These are phyloP conservation scores for Pythium biforme DNA, from an alignment of 352 stramenopile genomes.

Conservation along the genomic window DNA sequence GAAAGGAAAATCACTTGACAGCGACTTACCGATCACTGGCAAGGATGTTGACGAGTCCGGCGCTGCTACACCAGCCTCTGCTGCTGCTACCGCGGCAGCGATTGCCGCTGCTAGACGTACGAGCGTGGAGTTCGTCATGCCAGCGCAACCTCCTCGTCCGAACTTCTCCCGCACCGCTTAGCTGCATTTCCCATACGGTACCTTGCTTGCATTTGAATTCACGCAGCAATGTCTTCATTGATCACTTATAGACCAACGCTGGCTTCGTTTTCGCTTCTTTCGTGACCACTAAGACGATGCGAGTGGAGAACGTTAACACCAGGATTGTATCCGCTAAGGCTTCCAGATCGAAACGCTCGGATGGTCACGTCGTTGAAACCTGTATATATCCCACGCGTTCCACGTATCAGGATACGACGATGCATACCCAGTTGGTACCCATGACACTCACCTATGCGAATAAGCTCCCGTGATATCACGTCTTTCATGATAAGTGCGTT, in stretches of 20 bases:
- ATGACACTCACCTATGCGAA: slow-evolving; percentile 10
- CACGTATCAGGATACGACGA: too few species aligned
- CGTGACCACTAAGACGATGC: neutral
- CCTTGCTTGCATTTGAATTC: slow-evolving; percentile 1
- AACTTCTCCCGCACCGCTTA: slow-evolving; percentile 27
- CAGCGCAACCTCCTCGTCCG: slow-evolving; percentile 12
- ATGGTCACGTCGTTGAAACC: slow-evolving; percentile 56
- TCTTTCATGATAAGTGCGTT: neutral
- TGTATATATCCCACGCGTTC: too few species aligned
- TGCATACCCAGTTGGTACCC: neutral
- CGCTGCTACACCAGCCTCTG: neutral
- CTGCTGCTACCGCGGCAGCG: neutral
- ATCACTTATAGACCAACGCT: neutral
- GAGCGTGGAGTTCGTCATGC: slow-evolving; percentile 25
- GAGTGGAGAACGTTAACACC: slow-evolving; percentile 19
- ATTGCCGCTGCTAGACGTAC: slow-evolving; percentile 8
- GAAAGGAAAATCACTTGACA: slow-evolving; percentile 30
- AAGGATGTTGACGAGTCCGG: slow-evolving; percentile 3
- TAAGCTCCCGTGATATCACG: slow-evolving; percentile 3
- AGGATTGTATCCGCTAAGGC: slow-evolving; percentile 62
- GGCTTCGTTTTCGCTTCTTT: neutral
- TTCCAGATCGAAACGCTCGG: slow-evolving; percentile 56
- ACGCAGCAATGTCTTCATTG: neutral
- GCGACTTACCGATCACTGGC: slow-evolving; percentile 8
- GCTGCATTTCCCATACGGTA: neutral